phyloP scores from a whole-genome alignment of 108 stramenopile genomes.

The Schizochytrium sp. region DNA sequence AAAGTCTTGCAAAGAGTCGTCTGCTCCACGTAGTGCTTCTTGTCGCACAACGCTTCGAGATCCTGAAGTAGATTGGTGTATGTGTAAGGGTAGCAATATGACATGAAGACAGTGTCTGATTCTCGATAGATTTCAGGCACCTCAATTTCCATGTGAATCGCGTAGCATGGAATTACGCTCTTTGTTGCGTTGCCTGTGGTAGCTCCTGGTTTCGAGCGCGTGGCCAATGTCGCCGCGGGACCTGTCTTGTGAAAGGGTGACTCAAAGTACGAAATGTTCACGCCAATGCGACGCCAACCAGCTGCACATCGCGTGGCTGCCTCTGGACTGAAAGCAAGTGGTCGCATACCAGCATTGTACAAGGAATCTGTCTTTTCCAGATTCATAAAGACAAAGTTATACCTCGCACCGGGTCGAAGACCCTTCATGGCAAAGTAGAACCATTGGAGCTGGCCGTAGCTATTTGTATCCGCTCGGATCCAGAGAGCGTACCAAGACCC shows the following conservation, averaged over 20 bases:
- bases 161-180: conserved; percentile 24
- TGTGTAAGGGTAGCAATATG: conserved; percentile 58
- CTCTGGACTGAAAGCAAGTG: conserved; percentile 25
- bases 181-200: too few relatives aligned
- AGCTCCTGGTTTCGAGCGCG: too few relatives aligned
- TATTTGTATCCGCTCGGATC: conserved; percentile 45
- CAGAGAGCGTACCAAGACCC: conserved; percentile 43
- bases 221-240: too few relatives aligned
- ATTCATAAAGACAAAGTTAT: conserved; percentile 45
- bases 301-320: conserved; percentile 6
- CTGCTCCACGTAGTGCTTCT: background rate
- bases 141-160: background rate
- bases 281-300: conserved; percentile 36
- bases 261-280: conserved; percentile 31
- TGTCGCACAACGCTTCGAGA: background rate
- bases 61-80: conserved; percentile 35
- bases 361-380: conserved; percentile 42
- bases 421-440: conserved; percentile 54
- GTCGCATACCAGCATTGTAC: conserved; percentile 53
- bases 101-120: conserved; percentile 28
- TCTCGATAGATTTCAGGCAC: background rate
- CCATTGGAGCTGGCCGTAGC: conserved; percentile 43
- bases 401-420: conserved; percentile 21
- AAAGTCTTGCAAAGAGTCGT: conserved; percentile 40
- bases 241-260: background rate